Base-by-base conservation (phyloP, 805 yeast species). In the Cyberlindnera xishuangbannaensis region DNA sequence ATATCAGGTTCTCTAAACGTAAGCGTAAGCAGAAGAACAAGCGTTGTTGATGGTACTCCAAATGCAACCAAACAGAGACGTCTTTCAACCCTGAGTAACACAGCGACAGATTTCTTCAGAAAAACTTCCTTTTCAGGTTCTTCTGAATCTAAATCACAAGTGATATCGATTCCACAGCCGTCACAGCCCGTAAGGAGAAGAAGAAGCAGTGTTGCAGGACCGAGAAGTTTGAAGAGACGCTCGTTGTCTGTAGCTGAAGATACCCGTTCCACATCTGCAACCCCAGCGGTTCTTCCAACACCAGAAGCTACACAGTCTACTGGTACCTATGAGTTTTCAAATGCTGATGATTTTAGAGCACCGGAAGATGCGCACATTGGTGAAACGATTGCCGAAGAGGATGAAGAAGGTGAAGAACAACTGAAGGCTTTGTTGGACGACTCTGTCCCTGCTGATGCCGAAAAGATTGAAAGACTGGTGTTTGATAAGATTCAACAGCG, bases 21-120 rank as follows among this genome's bases (percentile, higher is more conserved):
- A 27, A 17, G 22, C 3, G 19, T 25, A 18, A 37, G 41, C 32
- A 47, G 48, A 43, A 41, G 48, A 22, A 34, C 39, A 13, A 44
- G 49, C 28, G 30, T 30, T 3, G 39, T 30, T 10, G 44, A 39
- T 13, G 34, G 36, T 8, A 25, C 45, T n/a, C 39, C 45, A 21
- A 45, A 44, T 7, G n/a, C n/a, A n/a, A 41, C 47, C 25, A 39
- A 49, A 48, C 40, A 64, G 56, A 43, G 59, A 58, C 40, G 77
- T 63, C 21, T 73, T 53, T 43, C 62, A 36, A 47, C 64, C 22
- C 36, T 65, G 52, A 41, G 57, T 45, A 30, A 59, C 57, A 31
- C 56, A 33, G 14, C 58, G 36, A 15, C 55, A 13, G 53, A 50
- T 15, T 55, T 62, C 14, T 43, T 62, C n/a, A 55, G 57, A 33